A percentile compares a stretch with the other conserved stretches of the same genome.
These are phyloP conservation scores for Jatropha multifida DNA, from an alignment of 441 rosid species.

Conservation along the genomic window DNA sequence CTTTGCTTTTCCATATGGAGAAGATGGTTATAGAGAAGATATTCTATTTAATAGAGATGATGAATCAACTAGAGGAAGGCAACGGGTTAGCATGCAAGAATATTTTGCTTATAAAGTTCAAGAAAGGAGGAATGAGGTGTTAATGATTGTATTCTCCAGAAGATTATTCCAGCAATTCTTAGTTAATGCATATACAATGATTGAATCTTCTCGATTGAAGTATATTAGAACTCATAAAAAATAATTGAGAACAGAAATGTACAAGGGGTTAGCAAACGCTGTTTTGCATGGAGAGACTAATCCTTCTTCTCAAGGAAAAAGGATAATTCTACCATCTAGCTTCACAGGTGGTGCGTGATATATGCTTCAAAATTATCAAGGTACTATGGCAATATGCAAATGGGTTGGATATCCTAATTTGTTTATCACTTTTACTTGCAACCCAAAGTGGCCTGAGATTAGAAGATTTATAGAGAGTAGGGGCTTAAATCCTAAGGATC, in stretches of 20 bases:
- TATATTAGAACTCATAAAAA: too few relatives aligned
- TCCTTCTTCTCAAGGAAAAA: background rate
- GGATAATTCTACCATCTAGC: background rate
- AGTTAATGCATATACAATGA: too few relatives aligned
- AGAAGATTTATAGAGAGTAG: background rate
- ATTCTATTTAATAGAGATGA: too few relatives aligned
- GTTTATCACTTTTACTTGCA: too few relatives aligned
- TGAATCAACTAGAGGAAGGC: too few relatives aligned
- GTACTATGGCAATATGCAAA: background rate
- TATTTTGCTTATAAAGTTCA: too few relatives aligned
- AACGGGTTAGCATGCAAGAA: too few relatives aligned
- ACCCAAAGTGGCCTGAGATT: background rate
- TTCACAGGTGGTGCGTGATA: background rate
- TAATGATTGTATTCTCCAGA: too few relatives aligned
- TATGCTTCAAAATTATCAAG: background rate
- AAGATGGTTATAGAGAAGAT: background rate
- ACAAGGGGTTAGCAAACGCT: background rate
- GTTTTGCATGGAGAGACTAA: background rate
- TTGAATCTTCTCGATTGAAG: too few relatives aligned
- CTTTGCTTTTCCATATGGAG: slow-evolving; percentile 17
- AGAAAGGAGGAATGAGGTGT: too few relatives aligned
- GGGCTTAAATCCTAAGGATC: too few relatives aligned
- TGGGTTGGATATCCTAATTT: background rate
- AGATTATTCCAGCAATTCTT: too few relatives aligned
- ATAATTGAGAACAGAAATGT: background rate